phyloP scores from a whole-genome alignment of 2,329 filamentous ascomycete genomes.

The Diaporthe helianthi region DNA sequence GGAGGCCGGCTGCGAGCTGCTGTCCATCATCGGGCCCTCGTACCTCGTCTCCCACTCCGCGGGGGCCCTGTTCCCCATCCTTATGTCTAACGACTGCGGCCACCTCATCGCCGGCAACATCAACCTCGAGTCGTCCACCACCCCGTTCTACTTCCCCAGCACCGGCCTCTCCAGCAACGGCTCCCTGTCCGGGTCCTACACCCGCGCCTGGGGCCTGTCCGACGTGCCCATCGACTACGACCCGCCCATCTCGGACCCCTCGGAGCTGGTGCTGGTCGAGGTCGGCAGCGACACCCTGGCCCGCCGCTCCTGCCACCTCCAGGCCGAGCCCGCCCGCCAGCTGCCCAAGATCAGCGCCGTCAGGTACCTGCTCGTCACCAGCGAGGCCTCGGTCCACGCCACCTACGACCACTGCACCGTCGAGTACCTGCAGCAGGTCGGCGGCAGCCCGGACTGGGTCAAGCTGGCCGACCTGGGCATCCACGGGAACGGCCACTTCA shows the following conservation, averaged over 20 bases:
- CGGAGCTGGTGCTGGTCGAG: constrained; percentile 39
- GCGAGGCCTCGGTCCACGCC: constrained; percentile 58
- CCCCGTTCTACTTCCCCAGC: constrained; percentile 40
- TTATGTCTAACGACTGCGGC: constrained; percentile 40
- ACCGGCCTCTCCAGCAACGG: constrained; percentile 34
- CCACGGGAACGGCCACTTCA: constrained; percentile 59
- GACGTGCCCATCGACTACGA: constrained; percentile 43
- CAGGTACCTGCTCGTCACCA: constrained; percentile 54
- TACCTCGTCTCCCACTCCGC: constrained; percentile 43
- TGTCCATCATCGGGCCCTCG: constrained; percentile 39
- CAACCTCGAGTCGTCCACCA: constrained; percentile 43
- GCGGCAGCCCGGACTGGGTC: constrained; percentile 51
- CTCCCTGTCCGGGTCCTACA: constrained; percentile 24
- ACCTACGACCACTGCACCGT: constrained; percentile 61
- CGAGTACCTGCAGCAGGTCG: constrained; percentile 56
- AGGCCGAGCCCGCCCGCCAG: constrained; percentile 43
- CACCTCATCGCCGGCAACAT: constrained; percentile 41
- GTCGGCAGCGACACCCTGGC: constrained; percentile 39
- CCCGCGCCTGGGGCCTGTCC: constrained; percentile 39
- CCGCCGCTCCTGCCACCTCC: constrained; percentile 40
- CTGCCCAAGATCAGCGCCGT: constrained; percentile 54
- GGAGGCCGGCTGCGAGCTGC: constrained; percentile 38
- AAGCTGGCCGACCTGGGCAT: constrained; percentile 53
- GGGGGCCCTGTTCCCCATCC: constrained; percentile 39
- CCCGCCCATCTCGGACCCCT: constrained; percentile 38